Base-by-base conservation (phyloP, 495 filamentous ascomycete genomes). In the Talaromyces stipitatus region DNA sequence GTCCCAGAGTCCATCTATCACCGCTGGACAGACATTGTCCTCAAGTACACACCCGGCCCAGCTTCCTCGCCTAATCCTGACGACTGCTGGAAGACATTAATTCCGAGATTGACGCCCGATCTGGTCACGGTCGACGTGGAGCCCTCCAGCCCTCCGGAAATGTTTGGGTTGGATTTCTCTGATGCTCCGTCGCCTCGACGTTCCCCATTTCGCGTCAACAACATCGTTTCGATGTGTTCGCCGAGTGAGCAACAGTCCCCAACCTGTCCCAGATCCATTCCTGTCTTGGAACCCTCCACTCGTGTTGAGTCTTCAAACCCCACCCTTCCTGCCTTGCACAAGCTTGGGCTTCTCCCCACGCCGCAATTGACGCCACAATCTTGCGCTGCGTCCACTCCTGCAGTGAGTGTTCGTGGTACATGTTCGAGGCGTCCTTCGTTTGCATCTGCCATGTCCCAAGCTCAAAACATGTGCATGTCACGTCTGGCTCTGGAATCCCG, bases 1-100 rank as follows among this genome's bases (percentile, higher is more conserved):
- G 91, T 98, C 61, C 85, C 90, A 0, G 90, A 96, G 59, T 78
- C 83, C 3, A 81, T 86, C 12, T 98, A 95, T 70, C 88, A 94
- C 66, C 85, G 87, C 52, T 98, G 94, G 94, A 78, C 89, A 20
- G 91, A 96, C 64, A 84, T 96, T 56, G 88, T 97, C 55, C 72
- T 95, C 50, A 90, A 89, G 67, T 84, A 91, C 64, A 94, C 89
- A 11, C 89, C 91, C 4, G 69, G 71, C 46, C 71, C 74, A 16
- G 69, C 72, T 55, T 24, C 41, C 9, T 65, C 68, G 12, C 55
- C 66, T 29, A 59, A 64, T 22, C 38, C 55, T 22, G 14, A 58
- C 22, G 68, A 76, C 52, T 70, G 84, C 54, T 96, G 91, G 88
- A 88, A 83, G 51, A 78, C 80, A 10, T 80, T 95, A 55, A 83